phyloP scores from a whole-genome alignment of 2,329 filamentous ascomycete species.

The Phyllosticta capitalensis region DNA sequence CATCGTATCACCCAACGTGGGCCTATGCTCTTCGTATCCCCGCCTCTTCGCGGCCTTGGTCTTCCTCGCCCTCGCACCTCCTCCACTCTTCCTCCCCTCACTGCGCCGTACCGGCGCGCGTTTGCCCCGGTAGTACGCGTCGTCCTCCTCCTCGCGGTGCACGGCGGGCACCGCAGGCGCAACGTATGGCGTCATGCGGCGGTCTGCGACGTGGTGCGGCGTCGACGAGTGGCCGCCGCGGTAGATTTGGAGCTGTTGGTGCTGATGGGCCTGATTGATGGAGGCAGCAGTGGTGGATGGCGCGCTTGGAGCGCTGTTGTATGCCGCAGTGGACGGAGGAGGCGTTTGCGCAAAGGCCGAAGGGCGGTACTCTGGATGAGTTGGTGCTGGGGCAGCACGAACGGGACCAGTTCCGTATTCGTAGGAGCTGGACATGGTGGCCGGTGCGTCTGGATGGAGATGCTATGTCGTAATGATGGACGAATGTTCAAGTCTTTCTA shows the following conservation, averaged over 20 bases:
- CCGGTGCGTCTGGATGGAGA: not conserved
- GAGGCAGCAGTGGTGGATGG: not conserved
- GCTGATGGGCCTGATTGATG: not conserved
- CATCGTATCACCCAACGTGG: constrained; percentile 19
- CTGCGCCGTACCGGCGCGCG: not conserved
- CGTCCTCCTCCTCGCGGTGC: not conserved
- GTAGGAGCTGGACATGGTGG: not conserved
- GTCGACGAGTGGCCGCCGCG: not conserved
- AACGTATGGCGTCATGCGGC: not conserved
- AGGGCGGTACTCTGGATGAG: not conserved
- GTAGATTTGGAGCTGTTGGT: not conserved
- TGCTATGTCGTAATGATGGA: not conserved
- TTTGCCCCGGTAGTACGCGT: not conserved
- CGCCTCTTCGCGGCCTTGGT: not conserved
- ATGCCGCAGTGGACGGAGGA: not conserved
- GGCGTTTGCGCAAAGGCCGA: not conserved
- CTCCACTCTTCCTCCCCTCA: not conserved
- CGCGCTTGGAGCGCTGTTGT: not conserved
- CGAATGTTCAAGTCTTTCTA: not conserved
- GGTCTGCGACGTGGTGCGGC: not conserved
- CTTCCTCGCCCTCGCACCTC: not conserved
- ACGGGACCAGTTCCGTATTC: not conserved
- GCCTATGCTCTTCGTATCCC: constrained; percentile 10
- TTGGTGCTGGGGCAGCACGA: not conserved
- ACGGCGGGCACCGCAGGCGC: not conserved